Conservation (phyloP, 192 early-diverging fungal species). For the Diversispora epigaea region DNA sequence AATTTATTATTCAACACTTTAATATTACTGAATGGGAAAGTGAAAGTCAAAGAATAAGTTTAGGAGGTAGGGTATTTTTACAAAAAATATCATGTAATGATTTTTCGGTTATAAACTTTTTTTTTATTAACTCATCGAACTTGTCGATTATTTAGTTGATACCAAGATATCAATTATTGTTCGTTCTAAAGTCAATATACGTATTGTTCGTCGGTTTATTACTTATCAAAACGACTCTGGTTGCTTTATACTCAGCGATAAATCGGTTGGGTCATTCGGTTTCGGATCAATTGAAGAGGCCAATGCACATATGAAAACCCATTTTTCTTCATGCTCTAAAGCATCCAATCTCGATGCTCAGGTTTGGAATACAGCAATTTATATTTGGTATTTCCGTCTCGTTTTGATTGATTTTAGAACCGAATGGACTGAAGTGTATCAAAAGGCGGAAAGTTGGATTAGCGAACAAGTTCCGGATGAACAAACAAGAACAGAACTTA, state of each 20-base stretch:
- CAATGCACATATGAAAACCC: neutral
- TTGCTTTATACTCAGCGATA: neutral
- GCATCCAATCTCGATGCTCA: neutral
- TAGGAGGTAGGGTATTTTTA: neutral
- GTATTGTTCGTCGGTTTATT: conserved; percentile 19
- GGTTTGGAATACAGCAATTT: conserved; percentile 5
- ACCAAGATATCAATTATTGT: conserved; percentile 5
- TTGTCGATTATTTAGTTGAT: neutral
- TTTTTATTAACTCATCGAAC: neutral
- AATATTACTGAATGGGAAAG: conserved; percentile 14
- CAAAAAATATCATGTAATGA: too few relatives aligned
- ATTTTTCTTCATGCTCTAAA: conserved; percentile 18
- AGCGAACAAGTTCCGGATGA: conserved; percentile 12
- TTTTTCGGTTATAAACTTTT: neutral
- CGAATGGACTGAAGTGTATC: conserved; percentile 20
- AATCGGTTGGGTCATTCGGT: conserved; percentile 9
- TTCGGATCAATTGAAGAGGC: conserved; percentile 22
- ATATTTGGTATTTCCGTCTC: conserved; percentile 24
- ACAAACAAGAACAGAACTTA: conserved; percentile 7
- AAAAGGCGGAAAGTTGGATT: conserved; percentile 9
- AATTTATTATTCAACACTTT: conserved; percentile 21
- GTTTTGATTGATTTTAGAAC: conserved; percentile 14
- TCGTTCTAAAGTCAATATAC: neutral
- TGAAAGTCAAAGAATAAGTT: conserved; percentile 11
- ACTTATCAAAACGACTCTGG: conserved; percentile 19